Base-by-base conservation (phyloP, 2,329 filamentous ascomycete species). In the Epichloe typhina region DNA sequence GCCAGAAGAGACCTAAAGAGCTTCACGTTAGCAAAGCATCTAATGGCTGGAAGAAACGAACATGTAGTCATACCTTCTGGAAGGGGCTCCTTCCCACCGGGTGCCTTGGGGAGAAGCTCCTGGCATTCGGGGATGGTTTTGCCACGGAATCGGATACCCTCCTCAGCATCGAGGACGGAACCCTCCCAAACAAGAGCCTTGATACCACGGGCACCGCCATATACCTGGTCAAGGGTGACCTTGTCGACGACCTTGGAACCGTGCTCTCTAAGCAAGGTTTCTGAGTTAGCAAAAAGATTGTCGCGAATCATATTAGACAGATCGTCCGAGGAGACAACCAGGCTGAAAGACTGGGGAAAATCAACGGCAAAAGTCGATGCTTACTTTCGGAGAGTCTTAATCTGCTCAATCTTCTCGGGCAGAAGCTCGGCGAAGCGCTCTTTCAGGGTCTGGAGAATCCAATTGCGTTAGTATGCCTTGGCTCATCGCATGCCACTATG, bases 91-190 rank as follows among this genome's bases (percentile, higher is more conserved):
- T 89, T 81, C 76, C 93, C 93, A 66, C 93, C 93, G 58, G 90
- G 88, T 56, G 91, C 93, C 80, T 95, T 96, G 72, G 93, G 53
- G 53, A 98, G 88, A 64, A 95, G 76, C 73, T 96, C 77, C 80
- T 97, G 93, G 83, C 90, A 96, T 75, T 98, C 93, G 63, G 93
- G 93, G 65, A 98, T 98, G 60, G 93, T 98, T 82, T 91, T 93
- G 77, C 93, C 93, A 69, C 93, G 86, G 84, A 98, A 98, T 64
- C 93, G 88, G 73, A 98, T 98, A 76, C 93, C 93, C 81, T 98
- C 93, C 79, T 97, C 89, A 52, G 91, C 81, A 74, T 98, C 93
- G 65, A 98, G 86, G 63, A 98, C 93, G 65, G 93, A 98, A 64
- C 91, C 85, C 76, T 98, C 93, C 93, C 93, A 98, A 64, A 98